Base-by-base conservation (phyloP, 768 basidiomycete genomes). In the Serendipita vermifera region DNA sequence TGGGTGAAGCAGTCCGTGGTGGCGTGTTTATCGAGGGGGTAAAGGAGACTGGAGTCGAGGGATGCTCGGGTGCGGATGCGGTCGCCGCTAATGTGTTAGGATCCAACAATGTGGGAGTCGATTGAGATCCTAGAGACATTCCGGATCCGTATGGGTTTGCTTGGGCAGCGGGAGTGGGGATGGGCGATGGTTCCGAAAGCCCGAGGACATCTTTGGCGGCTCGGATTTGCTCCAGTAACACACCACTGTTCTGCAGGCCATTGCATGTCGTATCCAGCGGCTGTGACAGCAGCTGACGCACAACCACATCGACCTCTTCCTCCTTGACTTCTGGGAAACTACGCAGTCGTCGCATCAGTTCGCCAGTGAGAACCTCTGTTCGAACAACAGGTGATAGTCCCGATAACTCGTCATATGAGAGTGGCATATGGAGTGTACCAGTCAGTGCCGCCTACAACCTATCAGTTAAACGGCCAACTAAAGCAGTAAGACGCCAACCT, bases 1-100 rank as follows among this genome's bases (percentile, higher is more conserved):
- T 74, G 3, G 87, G 88, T 2, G 87, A 89, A 3, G 86, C 86
- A 0, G 88, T 87, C 14, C 88, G 80, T 11, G 88, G 85, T 2
- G 88, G 87, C 0, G 85, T 87, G 31, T 83, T 81, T n/a, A 85
- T 65, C 0, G 84, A 82, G 0, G 81, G 78, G 57, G 79, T 79
- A 57, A 87, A 74, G 1, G 87, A 89, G 11, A 90, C 78, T 1
- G 88, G 88, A 0, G 88, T 90, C 5, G 84, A 86, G 0, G 88
- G 88, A 59, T 89, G 87, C 64, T 91, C 88, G 0, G 88, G 88
- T n/a, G 87, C 87, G 48, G 85, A 87, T 2, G 87, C 88, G 3
- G 85, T 87, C 2, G 85, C 83, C 59, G 78, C 78, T 22, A 80
- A 68, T 5, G 77, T 74, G 56, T 73, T 77, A 4, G 79, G 75